Conservation (phyloP, 306 rosid genomes). For the Castanospermum australe region DNA sequence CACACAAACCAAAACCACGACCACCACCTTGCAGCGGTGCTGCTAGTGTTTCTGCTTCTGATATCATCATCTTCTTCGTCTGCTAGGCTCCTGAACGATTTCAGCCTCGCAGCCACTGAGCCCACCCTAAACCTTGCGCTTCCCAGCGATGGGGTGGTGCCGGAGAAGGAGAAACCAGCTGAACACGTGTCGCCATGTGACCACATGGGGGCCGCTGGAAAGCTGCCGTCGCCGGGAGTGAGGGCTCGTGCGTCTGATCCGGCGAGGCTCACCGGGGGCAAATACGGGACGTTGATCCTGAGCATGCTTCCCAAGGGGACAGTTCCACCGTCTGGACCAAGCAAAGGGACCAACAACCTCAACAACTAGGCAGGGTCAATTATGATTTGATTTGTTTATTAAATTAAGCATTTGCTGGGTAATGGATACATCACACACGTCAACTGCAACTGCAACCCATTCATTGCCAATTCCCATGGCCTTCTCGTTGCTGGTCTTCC, state of each 20-base stretch:
- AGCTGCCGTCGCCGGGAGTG: neutral
- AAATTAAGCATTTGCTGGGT: neutral
- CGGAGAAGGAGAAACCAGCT: neutral
- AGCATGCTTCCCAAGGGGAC: constrained; percentile 71
- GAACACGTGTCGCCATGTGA: constrained; percentile 8
- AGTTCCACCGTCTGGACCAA: constrained; percentile 63
- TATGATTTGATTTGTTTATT: neutral
- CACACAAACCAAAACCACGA: neutral
- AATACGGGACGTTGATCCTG: constrained; percentile 41
- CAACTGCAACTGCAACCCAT: neutral
- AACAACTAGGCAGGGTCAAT: constrained; percentile 33
- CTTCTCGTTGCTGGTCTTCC: neutral
- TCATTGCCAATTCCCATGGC: neutral
- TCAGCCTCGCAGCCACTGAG: neutral
- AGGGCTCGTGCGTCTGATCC: neutral
- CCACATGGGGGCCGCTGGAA: constrained; percentile 6
- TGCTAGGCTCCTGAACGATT: constrained; percentile 37
- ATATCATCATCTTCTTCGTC: constrained; percentile 8
- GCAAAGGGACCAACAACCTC: constrained; percentile 52
- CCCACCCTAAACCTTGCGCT: constrained; percentile 32
- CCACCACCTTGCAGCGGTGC: neutral
- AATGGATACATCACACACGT: neutral
- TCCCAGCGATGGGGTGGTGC: constrained; percentile 6
- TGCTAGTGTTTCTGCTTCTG: constrained; percentile 6
- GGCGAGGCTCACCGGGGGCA: constrained; percentile 27